Evolutionary conservation across 768 basidiomycete genomes (phyloP).

Genomic region (Floccularia luteovirens): DNA sequence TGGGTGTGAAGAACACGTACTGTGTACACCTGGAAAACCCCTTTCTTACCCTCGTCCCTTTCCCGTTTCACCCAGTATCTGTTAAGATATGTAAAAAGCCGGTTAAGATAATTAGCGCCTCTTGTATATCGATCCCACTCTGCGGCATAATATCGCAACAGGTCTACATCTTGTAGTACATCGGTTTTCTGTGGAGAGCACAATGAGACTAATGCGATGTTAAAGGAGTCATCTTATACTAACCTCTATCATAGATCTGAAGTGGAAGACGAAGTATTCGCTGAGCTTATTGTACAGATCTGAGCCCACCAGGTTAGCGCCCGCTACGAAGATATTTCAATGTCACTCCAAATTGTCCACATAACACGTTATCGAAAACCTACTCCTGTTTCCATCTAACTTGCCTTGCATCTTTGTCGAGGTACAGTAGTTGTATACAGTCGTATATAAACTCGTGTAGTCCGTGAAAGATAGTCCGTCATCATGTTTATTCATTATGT

Average conservation of each 20-base stretch:
- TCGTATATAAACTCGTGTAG: constrained; percentile 83
- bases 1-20: constrained; percentile 52
- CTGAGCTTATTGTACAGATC: constrained; percentile 94
- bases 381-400: constrained; percentile 62
- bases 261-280: constrained; percentile 81
- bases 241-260: constrained; percentile 57
- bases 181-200: constrained; percentile 58
- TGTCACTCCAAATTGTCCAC: constrained; percentile 28
- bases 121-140: constrained; percentile 98
- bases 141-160: constrained; percentile 84
- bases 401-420: constrained; percentile 74
- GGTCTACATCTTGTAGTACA: constrained; percentile 77
- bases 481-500: constrained; percentile 87
- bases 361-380: constrained; percentile 25
- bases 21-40: constrained; percentile 93
- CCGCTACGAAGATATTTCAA: constrained; percentile 39
- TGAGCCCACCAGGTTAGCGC: constrained; percentile 95
- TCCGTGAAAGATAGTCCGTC: constrained; percentile 63
- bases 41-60: constrained; percentile 94
- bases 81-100: constrained; percentile 95
- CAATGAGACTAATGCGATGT: not conserved
- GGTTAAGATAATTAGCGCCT: constrained; percentile 94
- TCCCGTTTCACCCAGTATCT: constrained; percentile 99
- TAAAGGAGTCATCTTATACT: constrained; percentile 9
- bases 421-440: constrained; percentile 98